Percentiles rank a stretch among this genome's conserved stretches.
These are phyloP conservation scores for Claviceps maximensis DNA, from an alignment of 2,329 filamentous ascomycete species.

Conservation along the genomic window DNA sequence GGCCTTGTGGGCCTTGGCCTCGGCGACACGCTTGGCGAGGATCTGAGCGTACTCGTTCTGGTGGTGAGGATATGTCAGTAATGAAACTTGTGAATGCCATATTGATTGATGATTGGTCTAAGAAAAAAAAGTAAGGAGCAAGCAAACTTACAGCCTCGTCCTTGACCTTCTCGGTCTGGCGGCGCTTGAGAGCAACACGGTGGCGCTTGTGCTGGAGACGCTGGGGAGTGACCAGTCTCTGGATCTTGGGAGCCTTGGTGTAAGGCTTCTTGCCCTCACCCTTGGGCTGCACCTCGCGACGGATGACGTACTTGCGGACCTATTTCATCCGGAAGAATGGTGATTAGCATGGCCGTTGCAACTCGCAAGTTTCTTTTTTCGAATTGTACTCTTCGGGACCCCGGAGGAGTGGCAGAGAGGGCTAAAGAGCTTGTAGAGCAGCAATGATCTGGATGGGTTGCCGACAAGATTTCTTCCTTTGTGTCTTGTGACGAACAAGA, in stretches of 20 bases:
- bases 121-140: neutral
- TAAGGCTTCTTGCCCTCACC: constrained; percentile 94
- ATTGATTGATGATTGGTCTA: too few relatives aligned
- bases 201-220: constrained; percentile 99
- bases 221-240: constrained; percentile 98
- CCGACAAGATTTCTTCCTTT: neutral
- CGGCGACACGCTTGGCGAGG: constrained; percentile 90
- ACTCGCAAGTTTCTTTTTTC: neutral
- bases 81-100: too few relatives aligned
- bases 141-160: constrained; percentile 83
- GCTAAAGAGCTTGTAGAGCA: neutral
- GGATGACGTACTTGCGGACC: constrained; percentile 99
- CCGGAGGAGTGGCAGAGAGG: neutral
- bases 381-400: constrained; percentile 11
- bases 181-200: constrained; percentile 94
- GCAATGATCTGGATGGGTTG: neutral
- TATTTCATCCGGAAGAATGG: constrained; percentile 28
- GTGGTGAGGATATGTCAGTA: constrained; percentile 9
- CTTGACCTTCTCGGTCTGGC: constrained; percentile 92
- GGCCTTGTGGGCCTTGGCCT: constrained; percentile 88
- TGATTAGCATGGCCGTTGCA: constrained; percentile 23
- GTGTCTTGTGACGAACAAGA: neutral
- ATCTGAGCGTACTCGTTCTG: constrained; percentile 95
- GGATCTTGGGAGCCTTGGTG: constrained; percentile 99
- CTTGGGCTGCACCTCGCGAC: constrained; percentile 94